Base-by-base conservation (phyloP, 2,329 filamentous ascomycete genomes). In the Cercospora sojina region DNA sequence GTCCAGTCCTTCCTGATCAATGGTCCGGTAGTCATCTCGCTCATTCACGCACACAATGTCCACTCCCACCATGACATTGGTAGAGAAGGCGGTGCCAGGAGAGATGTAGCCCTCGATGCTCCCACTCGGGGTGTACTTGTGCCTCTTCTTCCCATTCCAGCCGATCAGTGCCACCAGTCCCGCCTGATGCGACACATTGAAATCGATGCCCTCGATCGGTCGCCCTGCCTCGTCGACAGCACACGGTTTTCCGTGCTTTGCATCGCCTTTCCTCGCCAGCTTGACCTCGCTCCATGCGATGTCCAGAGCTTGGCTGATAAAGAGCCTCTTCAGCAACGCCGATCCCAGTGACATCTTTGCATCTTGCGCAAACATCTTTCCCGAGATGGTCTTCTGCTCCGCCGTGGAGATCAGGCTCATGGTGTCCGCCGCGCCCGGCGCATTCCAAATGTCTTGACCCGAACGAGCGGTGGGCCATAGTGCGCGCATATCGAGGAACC, bases 111-210 rank as follows among this genome's bases (percentile, higher is more conserved):
- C 74, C 59, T 74, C 70, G 29, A 75, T 73, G 64, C 70, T 70
- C 16, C 74, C 74, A 49, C 59, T 65, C 10, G 74, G 70, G 20
- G 67, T 68, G 67, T 75, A 76, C 18, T 64, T 64, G 41, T 74
- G 72, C 20, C 69, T 55, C 59, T 65, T 66, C 35, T 71, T 71
- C 20, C 74, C 76, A 68, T 79, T 71, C 77, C 79, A 73, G 71
- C 88, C 89, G 12, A 90, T 83, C 31, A 93, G 80, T 2, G 86
- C 86, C 0, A 93, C 91, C 16, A 94, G 80, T 1, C 91, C 91
- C 8, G 88, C 89, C 80, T 94, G 91, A 77, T 94, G 91, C 55
- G 87, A 89, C 64, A 93, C 85, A 78, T 94, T 94, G 83, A 94
- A 93, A 69, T 89, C 86, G 41, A 88, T 77, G 29, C 74, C 73